A percentile compares a stretch with the other conserved stretches of the same genome.
These are phyloP conservation scores for Gymnopus androsaceus DNA, from an alignment of 1,284 basidiomycete species.

Conservation along the genomic window DNA sequence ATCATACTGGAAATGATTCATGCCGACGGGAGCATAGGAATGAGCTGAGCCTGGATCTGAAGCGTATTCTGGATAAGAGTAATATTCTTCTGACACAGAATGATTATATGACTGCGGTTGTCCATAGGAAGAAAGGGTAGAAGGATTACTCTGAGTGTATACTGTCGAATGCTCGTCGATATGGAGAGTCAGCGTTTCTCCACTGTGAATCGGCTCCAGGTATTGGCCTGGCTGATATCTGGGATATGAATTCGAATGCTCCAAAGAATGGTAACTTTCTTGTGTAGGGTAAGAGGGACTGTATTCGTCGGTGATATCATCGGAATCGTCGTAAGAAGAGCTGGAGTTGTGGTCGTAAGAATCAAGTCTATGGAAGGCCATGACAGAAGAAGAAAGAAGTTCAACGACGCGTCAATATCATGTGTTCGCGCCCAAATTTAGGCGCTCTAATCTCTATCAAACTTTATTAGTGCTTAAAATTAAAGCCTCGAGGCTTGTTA, in stretches of 20 bases:
- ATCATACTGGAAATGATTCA: conserved; percentile 53
- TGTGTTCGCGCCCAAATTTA: no score
- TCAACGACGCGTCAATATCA: no score
- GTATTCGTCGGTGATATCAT: conserved; percentile 14
- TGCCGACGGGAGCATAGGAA: conserved; percentile 8
- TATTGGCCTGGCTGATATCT: conserved; percentile 49
- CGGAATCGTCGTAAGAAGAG: conserved; percentile 5
- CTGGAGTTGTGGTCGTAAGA: not conserved
- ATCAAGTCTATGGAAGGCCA: conserved; percentile 10
- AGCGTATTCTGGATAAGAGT: conserved; percentile 31
- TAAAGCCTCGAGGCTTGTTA: not conserved
- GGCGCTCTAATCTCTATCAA: no score
- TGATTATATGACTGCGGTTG: conserved; percentile 17
- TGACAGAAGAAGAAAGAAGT: not conserved
- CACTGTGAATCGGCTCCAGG: conserved; percentile 50
- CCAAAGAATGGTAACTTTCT: not conserved
- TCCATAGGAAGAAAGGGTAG: conserved; percentile 17
- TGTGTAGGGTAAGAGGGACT: not conserved
- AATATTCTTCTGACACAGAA: conserved; percentile 20
- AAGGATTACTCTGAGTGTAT: conserved; percentile 17
- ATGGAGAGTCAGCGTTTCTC: conserved; percentile 51
- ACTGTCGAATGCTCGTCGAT: conserved; percentile 30
- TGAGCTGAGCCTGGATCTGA: conserved; percentile 25
- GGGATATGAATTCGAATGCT: conserved; percentile 5
- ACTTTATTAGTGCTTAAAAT: not conserved